Evolutionary conservation across 306 rosid genomes (phyloP).

Genomic region (Castanea sativa): DNA sequence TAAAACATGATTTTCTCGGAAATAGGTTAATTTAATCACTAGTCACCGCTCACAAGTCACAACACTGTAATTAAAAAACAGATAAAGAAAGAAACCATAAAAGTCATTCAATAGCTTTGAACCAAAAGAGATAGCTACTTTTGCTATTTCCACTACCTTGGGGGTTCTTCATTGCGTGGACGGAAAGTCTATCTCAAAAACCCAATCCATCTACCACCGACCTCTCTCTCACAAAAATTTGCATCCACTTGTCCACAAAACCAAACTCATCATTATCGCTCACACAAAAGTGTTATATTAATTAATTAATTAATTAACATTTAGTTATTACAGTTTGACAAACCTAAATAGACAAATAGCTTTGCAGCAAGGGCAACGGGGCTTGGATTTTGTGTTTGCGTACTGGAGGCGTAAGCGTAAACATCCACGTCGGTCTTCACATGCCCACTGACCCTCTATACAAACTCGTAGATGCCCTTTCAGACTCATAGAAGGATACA

Average conservation of each 20-base stretch:
- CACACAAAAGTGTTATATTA: constrained; percentile 2
- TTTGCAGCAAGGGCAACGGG: background rate
- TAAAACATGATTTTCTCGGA: no score
- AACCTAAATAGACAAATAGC: background rate
- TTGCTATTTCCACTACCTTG: constrained; percentile 13
- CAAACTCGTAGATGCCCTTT: no score
- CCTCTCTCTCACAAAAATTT: constrained; percentile 25
- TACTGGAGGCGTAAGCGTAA: constrained; percentile 28
- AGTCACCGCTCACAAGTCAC: no score
- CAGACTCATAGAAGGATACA: no score
- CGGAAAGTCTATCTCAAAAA: constrained; percentile 36
- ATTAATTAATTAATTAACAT: no score
- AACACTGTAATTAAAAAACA: no score
- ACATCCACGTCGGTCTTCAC: constrained; percentile 31
- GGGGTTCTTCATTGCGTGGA: constrained; percentile 51
- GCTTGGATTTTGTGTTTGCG: constrained; percentile 3
- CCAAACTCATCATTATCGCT: background rate
- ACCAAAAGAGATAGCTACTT: background rate
- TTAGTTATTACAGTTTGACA: constrained; percentile 24
- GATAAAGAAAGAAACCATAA: no score
- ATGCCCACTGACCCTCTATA: background rate
- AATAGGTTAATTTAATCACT: no score
- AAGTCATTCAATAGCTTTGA: no score
- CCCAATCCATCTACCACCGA: constrained; percentile 31
- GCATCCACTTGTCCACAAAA: constrained; percentile 34